Conservation (phyloP, 129 eudicot genomes). For the Smallanthus sonchifolius region DNA sequence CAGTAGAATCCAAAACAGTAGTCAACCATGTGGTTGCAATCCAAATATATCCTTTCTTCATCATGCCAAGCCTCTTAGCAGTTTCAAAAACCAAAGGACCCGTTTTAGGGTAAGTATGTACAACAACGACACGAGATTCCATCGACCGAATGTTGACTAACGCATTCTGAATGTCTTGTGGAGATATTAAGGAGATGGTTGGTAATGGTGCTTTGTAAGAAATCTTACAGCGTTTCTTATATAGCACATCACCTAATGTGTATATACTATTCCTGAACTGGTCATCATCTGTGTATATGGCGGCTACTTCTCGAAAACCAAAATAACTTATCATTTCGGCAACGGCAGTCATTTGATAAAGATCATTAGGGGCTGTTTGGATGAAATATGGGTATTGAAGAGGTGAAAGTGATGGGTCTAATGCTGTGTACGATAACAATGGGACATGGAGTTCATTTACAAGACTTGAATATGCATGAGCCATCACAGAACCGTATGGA, state of each 20-base stretch:
- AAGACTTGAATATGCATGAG: constrained; percentile 76
- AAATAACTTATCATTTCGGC: constrained; percentile 65
- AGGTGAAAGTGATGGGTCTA: constrained; percentile 81
- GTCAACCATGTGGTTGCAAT: constrained; percentile 81
- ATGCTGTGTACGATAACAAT: constrained; percentile 79
- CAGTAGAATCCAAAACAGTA: constrained; percentile 47
- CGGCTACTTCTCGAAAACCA: constrained; percentile 54
- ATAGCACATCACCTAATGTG: constrained; percentile 49
- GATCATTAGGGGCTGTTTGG: constrained; percentile 81
- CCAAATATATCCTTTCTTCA: constrained; percentile 76
- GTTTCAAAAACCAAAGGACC: constrained; percentile 48
- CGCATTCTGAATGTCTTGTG: constrained; percentile 29
- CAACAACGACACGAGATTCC: constrained; percentile 79
- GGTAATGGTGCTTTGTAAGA: constrained; percentile 64
- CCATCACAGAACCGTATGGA: constrained; percentile 77
- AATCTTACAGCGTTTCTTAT: constrained; percentile 49
- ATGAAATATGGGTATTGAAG: constrained; percentile 84
- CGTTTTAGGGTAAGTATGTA: constrained; percentile 39
- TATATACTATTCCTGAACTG: constrained; percentile 57
- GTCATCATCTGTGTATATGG: constrained; percentile 68
- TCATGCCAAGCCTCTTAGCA: constrained; percentile 75
- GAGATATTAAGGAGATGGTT: constrained; percentile 33
- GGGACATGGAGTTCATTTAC: constrained; percentile 88
- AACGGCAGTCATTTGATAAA: constrained; percentile 77
- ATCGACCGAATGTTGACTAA: constrained; percentile 46